phyloP scores from a whole-genome alignment of 805 yeast genomes.

The Millerago galiae region DNA sequence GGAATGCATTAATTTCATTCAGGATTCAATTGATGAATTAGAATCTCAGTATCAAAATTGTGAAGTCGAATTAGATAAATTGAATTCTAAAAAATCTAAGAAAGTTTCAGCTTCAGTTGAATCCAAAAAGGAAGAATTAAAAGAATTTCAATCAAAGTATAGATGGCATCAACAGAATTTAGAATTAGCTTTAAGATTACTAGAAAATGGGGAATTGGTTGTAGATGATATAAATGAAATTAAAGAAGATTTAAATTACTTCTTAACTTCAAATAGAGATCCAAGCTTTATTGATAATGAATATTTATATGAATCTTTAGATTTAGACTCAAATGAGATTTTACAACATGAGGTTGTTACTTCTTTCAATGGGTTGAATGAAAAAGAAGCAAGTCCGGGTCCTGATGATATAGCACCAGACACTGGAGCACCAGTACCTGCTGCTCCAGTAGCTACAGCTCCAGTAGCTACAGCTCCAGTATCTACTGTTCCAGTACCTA shows the following conservation, averaged over 20 bases:
- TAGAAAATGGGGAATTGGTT: conserved; percentile 76
- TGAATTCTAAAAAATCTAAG: conserved; percentile 51
- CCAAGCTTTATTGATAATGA: conserved; percentile 91
- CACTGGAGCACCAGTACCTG: conserved; percentile 1
- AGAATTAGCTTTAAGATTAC: conserved; percentile 66
- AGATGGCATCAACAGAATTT: conserved; percentile 72
- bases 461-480: not conserved
- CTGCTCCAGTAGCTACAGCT: not conserved
- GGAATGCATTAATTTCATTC: conserved; percentile 65
- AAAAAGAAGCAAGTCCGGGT: conserved; percentile 3
- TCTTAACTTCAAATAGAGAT: conserved; percentile 87
- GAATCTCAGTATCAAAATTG: conserved; percentile 70
- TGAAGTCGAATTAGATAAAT: conserved; percentile 63
- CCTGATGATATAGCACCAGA: conserved; percentile 6
- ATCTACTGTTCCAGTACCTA: not conserved
- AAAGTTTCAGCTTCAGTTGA: conserved; percentile 45
- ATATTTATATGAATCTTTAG: conserved; percentile 81
- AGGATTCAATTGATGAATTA: conserved; percentile 69
- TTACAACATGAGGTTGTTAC: conserved; percentile 45
- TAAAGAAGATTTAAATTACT: conserved; percentile 85
- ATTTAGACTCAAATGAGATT: conserved; percentile 51
- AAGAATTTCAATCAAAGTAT: conserved; percentile 61
- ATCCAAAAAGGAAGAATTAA: conserved; percentile 54
- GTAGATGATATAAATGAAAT: conserved; percentile 70
- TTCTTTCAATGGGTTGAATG: conserved; percentile 17